These are phyloP conservation scores for Vitis labrusca DNA, from an alignment of 164 flowering plant genomes.

Conservation along the genomic window DNA sequence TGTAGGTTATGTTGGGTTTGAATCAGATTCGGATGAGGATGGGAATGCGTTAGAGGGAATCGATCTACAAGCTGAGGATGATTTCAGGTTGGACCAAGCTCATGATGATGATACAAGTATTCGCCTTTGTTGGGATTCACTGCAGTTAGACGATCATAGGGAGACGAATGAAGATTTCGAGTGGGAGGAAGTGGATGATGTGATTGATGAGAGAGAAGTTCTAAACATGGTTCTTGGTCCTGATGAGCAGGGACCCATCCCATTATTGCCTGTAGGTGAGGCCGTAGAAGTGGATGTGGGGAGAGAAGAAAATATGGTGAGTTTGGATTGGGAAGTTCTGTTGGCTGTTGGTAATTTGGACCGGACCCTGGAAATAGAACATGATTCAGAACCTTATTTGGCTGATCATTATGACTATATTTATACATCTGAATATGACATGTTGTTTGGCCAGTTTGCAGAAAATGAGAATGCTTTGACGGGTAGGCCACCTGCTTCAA, in stretches of 20 bases:
- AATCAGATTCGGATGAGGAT: slow-evolving; percentile 45
- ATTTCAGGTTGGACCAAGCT: slow-evolving; percentile 21
- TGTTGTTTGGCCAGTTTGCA: slow-evolving; percentile 47
- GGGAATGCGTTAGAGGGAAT: slow-evolving; percentile 21
- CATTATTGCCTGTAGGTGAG: slow-evolving; percentile 13
- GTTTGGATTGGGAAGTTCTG: slow-evolving; percentile 53
- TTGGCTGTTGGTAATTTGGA: slow-evolving; percentile 32
- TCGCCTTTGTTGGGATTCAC: slow-evolving; percentile 67
- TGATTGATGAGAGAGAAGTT: slow-evolving; percentile 56
- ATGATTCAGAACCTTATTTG: slow-evolving; percentile 21
- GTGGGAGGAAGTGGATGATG: slow-evolving; percentile 80
- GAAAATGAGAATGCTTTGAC: slow-evolving; percentile 33
- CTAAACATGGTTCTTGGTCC: slow-evolving; percentile 39
- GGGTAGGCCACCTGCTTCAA: slow-evolving; percentile 50
- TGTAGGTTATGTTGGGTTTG: slow-evolving; percentile 33
- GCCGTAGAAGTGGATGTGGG: slow-evolving; percentile 27
- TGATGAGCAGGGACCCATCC: slow-evolving; percentile 29
- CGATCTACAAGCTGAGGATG: slow-evolving; percentile 34
- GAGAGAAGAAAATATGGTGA: slow-evolving; percentile 24
- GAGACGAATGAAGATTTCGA: slow-evolving; percentile 57
- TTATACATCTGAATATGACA: slow-evolving; percentile 41
- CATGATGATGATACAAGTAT: slow-evolving; percentile 34
- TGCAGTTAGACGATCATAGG: slow-evolving; percentile 55
- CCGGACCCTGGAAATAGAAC: slow-evolving; percentile 20
- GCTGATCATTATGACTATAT: slow-evolving; percentile 40